Evolutionary conservation across 1,284 basidiomycete species (phyloP), one percentile per base, ranked within the genome.

Genomic region (Melampsora americana): DNA sequence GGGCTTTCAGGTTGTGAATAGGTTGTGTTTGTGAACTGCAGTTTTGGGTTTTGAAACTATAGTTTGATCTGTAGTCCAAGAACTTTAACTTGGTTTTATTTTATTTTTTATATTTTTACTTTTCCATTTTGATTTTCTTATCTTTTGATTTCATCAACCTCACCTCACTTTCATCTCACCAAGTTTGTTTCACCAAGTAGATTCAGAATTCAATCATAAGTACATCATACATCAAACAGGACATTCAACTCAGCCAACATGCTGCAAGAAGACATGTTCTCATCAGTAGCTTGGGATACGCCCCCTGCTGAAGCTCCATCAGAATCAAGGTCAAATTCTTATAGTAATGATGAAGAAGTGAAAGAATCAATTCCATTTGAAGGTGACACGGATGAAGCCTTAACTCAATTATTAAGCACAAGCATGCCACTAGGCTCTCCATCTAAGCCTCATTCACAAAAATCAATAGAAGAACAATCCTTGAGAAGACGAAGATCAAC

Each of bases 401-500:
- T 56, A 7, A 56, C n/a, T 5, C 53, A 56, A n/a, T 56, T 56
- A n/a, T 23, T 56, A 28, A 56, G 53, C 7, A 5, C n/a, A 56
- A 56, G 53, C n/a, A 56, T 56, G 53, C 53, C 53, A 56, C n/a
- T 14, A 14, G 50, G 23, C 5, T 26, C 20, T 26, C 9, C 7
- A 14, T 6, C 0, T n/a, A 23, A 23, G 7, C n/a, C 53, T n/a
- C n/a, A 56, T 56, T 42, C 39, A 6, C 53, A n/a, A 56, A 56
- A n/a, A 23, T 28, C 53, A 56, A 28, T 1, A 23, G n/a, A n/a
- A 56, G 53, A 56, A 56, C 5, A 42, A 42, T 56, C 53, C n/a
- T 28, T 28, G 53, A 56, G n/a, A n/a, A 56, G 44, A 35, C 30
- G 20, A 48, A 66, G 78, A 32, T 53, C 62, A 26, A 53, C 46